phyloP scores from a whole-genome alignment of 2,329 filamentous ascomycete genomes.

The Aspergillus sp. region DNA sequence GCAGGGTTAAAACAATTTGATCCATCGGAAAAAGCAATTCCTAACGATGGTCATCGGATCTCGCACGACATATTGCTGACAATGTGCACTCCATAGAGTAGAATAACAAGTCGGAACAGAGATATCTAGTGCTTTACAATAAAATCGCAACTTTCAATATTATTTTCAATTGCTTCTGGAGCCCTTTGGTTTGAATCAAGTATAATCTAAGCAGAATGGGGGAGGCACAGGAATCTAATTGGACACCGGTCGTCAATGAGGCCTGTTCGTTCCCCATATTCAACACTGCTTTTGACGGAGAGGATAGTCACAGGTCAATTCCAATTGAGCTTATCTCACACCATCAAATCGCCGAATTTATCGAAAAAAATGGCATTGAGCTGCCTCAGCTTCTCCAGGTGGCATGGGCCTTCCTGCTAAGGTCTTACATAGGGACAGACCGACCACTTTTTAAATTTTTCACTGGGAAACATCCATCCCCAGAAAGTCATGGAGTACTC shows the following conservation, averaged over 20 bases:
- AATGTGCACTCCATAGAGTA: no score
- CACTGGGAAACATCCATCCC: not conserved
- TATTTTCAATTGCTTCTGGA: not conserved
- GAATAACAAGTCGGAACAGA: not conserved
- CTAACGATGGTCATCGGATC: no score
- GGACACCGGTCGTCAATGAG: not conserved
- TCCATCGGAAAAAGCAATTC: no score
- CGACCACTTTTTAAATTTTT: not conserved
- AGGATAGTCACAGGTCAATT: not conserved
- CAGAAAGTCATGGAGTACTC: not conserved
- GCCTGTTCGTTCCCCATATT: not conserved
- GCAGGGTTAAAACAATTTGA: no score
- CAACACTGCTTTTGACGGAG: not conserved
- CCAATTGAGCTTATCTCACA: not conserved
- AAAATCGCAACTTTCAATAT: not conserved
- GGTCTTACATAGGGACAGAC: not conserved
- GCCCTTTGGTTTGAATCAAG: no score
- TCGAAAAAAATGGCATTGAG: not conserved
- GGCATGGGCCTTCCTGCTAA: not conserved
- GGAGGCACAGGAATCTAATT: not conserved
- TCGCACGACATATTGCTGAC: no score
- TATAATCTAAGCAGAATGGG: not conserved
- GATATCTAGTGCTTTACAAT: not conserved
- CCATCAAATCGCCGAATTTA: not conserved
- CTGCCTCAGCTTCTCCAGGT: not conserved